Percentiles rank a stretch among this genome's conserved stretches.
Conservation (phyloP, 495 filamentous ascomycete genomes). For the Astrothelium subdiscretum region DNA sequence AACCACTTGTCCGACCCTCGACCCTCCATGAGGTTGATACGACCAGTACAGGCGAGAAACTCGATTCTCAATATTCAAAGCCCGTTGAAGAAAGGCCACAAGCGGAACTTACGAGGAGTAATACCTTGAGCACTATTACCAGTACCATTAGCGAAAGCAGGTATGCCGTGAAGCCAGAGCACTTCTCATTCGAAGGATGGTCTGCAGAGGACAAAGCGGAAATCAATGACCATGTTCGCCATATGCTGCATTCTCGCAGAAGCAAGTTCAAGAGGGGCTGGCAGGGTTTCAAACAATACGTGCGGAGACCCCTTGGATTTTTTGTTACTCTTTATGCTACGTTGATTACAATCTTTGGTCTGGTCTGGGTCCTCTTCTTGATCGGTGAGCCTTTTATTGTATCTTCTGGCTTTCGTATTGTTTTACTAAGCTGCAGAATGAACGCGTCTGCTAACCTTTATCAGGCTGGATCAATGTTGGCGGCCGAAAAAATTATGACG, state of each 20-base stretch:
- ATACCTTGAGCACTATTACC: slow-evolving; percentile 8
- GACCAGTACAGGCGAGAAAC: not conserved
- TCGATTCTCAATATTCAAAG: slow-evolving; percentile 8
- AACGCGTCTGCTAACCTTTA: not conserved
- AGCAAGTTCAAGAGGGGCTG: slow-evolving; percentile 63
- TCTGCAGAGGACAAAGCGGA: slow-evolving; percentile 53
- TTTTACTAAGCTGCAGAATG: too few relatives aligned
- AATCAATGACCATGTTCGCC: slow-evolving; percentile 69
- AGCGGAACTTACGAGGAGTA: not conserved
- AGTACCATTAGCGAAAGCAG: slow-evolving; percentile 12
- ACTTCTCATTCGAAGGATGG: slow-evolving; percentile 57
- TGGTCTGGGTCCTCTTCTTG: slow-evolving; percentile 73
- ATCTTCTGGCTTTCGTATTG: too few relatives aligned
- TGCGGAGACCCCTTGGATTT: slow-evolving; percentile 60
- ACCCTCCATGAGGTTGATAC: not conserved
- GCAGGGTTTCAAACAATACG: slow-evolving; percentile 66
- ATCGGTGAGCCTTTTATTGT: slow-evolving; percentile 36
- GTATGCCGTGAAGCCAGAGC: slow-evolving; percentile 53
- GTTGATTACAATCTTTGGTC: slow-evolving; percentile 66
- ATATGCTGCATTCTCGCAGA: slow-evolving; percentile 67
- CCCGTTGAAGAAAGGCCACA: not conserved
- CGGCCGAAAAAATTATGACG: slow-evolving; percentile 51
- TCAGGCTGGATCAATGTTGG: slow-evolving; percentile 65
- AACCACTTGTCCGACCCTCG: not conserved
- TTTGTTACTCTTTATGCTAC: slow-evolving; percentile 69